These are phyloP conservation scores for Pythium scleroteichum DNA, from an alignment of 352 stramenopile genomes.

Conservation along the genomic window DNA sequence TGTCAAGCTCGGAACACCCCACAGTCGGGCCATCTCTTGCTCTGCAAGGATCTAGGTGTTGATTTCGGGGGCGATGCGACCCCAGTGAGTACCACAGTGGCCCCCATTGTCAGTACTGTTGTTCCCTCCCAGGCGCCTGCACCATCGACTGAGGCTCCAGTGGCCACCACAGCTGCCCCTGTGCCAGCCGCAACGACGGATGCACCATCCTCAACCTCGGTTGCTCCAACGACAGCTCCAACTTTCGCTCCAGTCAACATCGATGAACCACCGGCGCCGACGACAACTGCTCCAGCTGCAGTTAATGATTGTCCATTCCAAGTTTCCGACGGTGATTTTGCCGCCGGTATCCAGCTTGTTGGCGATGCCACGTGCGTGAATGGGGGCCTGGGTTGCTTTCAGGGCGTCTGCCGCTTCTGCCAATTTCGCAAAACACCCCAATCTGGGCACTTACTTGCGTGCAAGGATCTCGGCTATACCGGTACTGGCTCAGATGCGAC, in stretches of 20 bases:
- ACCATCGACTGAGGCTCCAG: neutral
- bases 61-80: neutral
- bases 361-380: slow-evolving; percentile 19
- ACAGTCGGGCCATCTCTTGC: slow-evolving; percentile 19
- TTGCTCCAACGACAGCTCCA: neutral
- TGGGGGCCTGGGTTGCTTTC: slow-evolving; percentile 29
- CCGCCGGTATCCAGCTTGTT: slow-evolving; percentile 24
- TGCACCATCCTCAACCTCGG: neutral
- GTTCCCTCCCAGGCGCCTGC: neutral
- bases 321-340: slow-evolving; percentile 13
- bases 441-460: slow-evolving; percentile 23
- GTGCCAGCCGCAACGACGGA: neutral
- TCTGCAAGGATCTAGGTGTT: slow-evolving; percentile 6
- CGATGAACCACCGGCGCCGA: neutral
- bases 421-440: slow-evolving; percentile 9
- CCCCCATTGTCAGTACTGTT: neutral
- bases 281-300: neutral
- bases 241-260: neutral
- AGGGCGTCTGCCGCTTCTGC: slow-evolving; percentile 21
- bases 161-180: neutral
- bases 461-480: neutral
- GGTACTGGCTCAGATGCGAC: neutral
- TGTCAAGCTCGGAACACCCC: slow-evolving; percentile 13
- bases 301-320: neutral
- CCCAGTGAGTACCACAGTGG: neutral